Base-by-base conservation (phyloP, 2,329 filamentous ascomycete genomes). In the Cyphellophora attinorum region DNA sequence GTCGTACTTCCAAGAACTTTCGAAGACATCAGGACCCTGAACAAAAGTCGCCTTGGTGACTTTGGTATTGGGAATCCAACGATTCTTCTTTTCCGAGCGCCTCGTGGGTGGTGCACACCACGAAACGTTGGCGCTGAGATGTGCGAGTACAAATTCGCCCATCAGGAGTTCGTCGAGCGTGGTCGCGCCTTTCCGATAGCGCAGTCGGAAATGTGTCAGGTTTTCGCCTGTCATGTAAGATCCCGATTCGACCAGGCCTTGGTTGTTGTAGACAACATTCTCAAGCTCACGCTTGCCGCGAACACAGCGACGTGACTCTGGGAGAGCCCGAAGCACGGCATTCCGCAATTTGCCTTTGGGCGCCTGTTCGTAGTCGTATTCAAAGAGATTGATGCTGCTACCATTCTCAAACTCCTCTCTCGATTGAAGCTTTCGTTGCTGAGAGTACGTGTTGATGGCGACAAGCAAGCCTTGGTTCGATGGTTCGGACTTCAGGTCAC, bases 121-220 rank as follows among this genome's bases (percentile, higher is more conserved):
- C 15, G 65, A 66, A 2, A 73, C 67, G 11, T 65, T 70, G 44
- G 64, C 67, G 27, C 60, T 70, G 41, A 72, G 65, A 46, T 74
- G 68, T 3, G 66, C 60, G 34, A 74, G 56, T 1, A 64, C 60
- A 41, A 69, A 74, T 40, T 73, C 70, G 1, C 68, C 70, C 31
- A 69, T 61, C 3, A 74, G 58, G n/a, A 74, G 56, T 38, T 72
- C 70, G 46, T 72, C 69, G 15, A 66, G 67, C 37, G 67, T 70
- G 21, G 61, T 64, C 10, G 67, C 63, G 37, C 67, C 66, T 46
- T 70, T 68, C 28, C 69, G 64, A 48, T 74, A 73, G 42, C 67
- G 62, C 36, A 68, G 70, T 39, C 67, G 67, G 59, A 73, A 74
- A 11, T 65, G 61, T 11, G 72, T 59, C 8, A 70, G 47, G 37